Conservation (phyloP, 495 filamentous ascomycete genomes). For the Neurospora pannonica region DNA sequence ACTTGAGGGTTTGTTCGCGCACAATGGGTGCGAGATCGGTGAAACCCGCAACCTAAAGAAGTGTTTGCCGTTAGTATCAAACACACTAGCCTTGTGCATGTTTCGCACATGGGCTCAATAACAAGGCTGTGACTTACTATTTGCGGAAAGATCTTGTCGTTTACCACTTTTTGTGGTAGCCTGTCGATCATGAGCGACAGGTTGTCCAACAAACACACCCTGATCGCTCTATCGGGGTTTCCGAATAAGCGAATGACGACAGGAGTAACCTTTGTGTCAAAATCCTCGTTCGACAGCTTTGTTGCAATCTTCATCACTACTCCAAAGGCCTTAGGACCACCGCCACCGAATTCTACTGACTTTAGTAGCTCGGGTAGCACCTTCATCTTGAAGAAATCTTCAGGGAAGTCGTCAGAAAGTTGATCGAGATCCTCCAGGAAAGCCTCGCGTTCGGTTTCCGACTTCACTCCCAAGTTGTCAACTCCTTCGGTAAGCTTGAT, state of each 20-base stretch:
- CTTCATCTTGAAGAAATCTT: constrained; percentile 97
- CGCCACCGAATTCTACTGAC: constrained; percentile 93
- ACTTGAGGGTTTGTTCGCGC: constrained; percentile 90
- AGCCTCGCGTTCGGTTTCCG: constrained; percentile 69
- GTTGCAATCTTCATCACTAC: constrained; percentile 82
- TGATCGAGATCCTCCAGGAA: constrained; percentile 85
- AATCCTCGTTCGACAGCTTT: constrained; percentile 84
- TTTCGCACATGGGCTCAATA: background rate
- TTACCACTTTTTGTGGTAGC: constrained; percentile 80
- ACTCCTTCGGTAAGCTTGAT: constrained; percentile 88
- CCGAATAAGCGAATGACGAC: constrained; percentile 81
- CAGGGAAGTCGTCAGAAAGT: constrained; percentile 85
- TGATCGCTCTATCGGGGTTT: constrained; percentile 83
- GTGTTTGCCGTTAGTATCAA: background rate
- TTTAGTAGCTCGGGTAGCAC: constrained; percentile 92
- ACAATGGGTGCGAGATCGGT: constrained; percentile 85
- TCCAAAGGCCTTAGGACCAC: constrained; percentile 81
- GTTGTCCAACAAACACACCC: constrained; percentile 86
- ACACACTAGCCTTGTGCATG: background rate
- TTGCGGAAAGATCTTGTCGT: constrained; percentile 93
- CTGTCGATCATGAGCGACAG: constrained; percentile 86
- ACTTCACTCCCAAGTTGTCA: constrained; percentile 83
- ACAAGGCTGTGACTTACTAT: constrained; percentile 46
- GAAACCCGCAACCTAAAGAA: constrained; percentile 71
- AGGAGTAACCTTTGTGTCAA: constrained; percentile 72